phyloP scores from a whole-genome alignment of 805 yeast genomes.

The Candida coleopterorum region DNA sequence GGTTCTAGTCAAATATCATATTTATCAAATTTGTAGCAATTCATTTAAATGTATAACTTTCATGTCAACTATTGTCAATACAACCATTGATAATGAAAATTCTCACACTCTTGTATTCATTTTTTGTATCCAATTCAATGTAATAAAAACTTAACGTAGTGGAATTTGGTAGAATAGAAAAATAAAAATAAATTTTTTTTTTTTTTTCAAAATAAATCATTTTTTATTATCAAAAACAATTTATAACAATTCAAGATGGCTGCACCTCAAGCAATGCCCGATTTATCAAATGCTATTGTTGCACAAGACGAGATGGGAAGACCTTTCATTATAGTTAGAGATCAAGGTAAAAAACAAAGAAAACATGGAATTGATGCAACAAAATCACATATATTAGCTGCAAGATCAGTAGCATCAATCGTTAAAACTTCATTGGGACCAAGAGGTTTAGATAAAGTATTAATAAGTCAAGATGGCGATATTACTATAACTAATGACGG shows the following conservation, averaged over 20 bases:
- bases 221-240: background rate
- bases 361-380: slow-evolving; percentile 45
- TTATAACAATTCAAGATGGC: slow-evolving; percentile 10
- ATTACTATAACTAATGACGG: slow-evolving; percentile 98
- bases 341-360: slow-evolving; percentile 71
- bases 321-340: slow-evolving; percentile 96
- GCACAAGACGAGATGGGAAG: slow-evolving; percentile 99
- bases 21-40: too few species aligned
- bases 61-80: too few species aligned
- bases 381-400: slow-evolving; percentile 87
- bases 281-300: slow-evolving; percentile 95
- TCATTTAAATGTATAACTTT: too few species aligned
- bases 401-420: slow-evolving; percentile 89
- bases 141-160: too few species aligned
- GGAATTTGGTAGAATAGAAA: slow-evolving; percentile 1
- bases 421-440: slow-evolving; percentile 95
- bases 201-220: too few species aligned
- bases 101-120: too few species aligned
- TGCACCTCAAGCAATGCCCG: slow-evolving; percentile 56
- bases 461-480: slow-evolving; percentile 94
- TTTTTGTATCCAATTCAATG: too few species aligned
- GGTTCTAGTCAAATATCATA: too few species aligned
- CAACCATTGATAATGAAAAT: too few species aligned
- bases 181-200: slow-evolving; percentile 3
- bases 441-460: slow-evolving; percentile 94